Conservation (phyloP, 441 rosid species). For the Viola pubescens region DNA sequence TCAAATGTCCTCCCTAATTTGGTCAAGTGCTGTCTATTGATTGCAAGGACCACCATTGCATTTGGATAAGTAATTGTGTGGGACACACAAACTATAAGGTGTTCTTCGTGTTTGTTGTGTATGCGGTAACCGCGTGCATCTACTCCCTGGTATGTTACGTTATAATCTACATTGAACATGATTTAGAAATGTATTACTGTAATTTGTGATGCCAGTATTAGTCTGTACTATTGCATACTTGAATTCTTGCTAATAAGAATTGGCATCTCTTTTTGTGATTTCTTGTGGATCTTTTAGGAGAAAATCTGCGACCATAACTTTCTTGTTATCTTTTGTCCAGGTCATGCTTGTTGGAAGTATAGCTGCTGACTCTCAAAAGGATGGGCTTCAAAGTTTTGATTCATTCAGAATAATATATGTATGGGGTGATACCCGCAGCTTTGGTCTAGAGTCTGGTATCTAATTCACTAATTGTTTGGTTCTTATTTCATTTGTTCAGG, state of each 20-base stretch:
- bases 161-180: not conserved
- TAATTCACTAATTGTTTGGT: slow-evolving; percentile 8
- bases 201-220: not conserved
- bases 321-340: slow-evolving; percentile 28
- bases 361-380: slow-evolving; percentile 52
- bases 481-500: slow-evolving; percentile 35
- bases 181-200: not conserved
- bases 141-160: slow-evolving; percentile 63
- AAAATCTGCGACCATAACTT: slow-evolving; percentile 5
- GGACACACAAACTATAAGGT: slow-evolving; percentile 89
- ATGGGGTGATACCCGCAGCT: slow-evolving; percentile 14
- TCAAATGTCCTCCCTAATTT: slow-evolving; percentile 19
- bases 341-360: slow-evolving; percentile 85
- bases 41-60: slow-evolving; percentile 89
- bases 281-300: slow-evolving; percentile 1
- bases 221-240: not conserved
- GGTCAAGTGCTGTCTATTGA: slow-evolving; percentile 33
- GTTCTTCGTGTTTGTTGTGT: slow-evolving; percentile 68
- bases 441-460: slow-evolving; percentile 8
- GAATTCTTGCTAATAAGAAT: not conserved
- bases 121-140: slow-evolving; percentile 59
- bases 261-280: not conserved
- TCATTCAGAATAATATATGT: slow-evolving; percentile 65
- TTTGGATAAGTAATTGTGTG: slow-evolving; percentile 92
- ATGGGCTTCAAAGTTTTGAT: slow-evolving; percentile 54